Conservation (phyloP, 225 moss, liverwort and hornwort species). For the Pseudisothecium myosuroides region DNA sequence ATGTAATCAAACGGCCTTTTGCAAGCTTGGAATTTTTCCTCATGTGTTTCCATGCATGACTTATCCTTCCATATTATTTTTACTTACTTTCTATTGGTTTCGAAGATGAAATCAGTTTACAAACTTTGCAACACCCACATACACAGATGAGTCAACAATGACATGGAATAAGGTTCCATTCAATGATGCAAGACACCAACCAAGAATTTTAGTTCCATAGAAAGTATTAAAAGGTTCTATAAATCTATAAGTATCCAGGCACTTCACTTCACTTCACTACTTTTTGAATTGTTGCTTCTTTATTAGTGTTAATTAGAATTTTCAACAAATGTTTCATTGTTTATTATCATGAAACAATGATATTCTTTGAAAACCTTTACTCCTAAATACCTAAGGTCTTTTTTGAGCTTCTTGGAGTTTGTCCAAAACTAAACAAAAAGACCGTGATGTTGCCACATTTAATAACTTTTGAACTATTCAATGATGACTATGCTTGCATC, state of each 20-base stretch:
- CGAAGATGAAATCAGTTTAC: background rate
- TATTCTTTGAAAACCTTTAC: background rate
- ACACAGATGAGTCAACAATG: background rate
- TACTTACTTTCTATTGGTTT: background rate
- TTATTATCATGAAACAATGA: background rate
- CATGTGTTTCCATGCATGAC: too few relatives aligned
- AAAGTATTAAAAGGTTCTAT: background rate
- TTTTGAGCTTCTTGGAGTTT: too few relatives aligned
- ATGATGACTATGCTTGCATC: too few relatives aligned
- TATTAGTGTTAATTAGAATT: background rate
- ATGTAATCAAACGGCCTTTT: too few relatives aligned
- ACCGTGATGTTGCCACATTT: too few relatives aligned
- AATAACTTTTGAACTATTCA: too few relatives aligned
- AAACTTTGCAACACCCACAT: background rate
- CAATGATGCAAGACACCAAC: background rate
- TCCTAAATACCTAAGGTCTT: background rate
- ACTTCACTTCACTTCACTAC: background rate
- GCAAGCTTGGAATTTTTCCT: too few relatives aligned
- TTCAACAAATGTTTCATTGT: background rate
- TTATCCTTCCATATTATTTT: background rate
- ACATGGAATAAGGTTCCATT: fast-evolving
- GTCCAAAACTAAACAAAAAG: background rate
- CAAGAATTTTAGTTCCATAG: background rate
- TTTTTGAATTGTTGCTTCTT: background rate
- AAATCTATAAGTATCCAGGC: background rate